A percentile compares a stretch with the other conserved stretches of the same genome.
Conservation (phyloP, 805 yeast species). For the Candida sanyiensis region DNA sequence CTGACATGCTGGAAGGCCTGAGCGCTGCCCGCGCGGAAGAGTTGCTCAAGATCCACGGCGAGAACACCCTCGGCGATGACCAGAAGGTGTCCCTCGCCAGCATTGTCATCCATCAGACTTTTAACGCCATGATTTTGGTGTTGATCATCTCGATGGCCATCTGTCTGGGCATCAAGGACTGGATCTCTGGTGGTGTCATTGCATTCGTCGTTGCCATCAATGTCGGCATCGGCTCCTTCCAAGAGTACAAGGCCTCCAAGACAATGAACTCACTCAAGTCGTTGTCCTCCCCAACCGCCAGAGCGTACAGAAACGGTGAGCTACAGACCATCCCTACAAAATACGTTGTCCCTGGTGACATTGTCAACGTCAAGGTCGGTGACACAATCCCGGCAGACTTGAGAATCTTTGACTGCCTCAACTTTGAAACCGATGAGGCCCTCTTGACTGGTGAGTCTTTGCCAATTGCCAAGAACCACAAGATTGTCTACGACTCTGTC, state of each 20-base stretch:
- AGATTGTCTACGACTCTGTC: conserved; percentile 33
- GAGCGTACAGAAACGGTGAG: conserved; percentile 56
- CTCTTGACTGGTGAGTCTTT: conserved; percentile 61
- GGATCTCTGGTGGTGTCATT: conserved; percentile 81
- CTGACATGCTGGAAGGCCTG: conserved; percentile 47
- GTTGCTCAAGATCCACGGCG: conserved; percentile 39
- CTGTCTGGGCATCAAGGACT: conserved; percentile 67
- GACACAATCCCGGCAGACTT: conserved; percentile 75
- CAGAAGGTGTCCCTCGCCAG: conserved; percentile 45
- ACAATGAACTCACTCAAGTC: conserved; percentile 71
- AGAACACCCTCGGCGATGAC: conserved; percentile 57
- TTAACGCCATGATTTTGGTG: conserved; percentile 76
- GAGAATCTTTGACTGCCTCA: conserved; percentile 50
- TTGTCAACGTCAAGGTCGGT: conserved; percentile 58
- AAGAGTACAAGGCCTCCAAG: conserved; percentile 69
- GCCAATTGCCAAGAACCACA: conserved; percentile 52
- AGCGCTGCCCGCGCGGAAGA: conserved; percentile 29
- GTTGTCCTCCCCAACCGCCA: conserved; percentile 65
- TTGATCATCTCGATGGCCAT: conserved; percentile 63
- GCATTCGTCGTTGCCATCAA: conserved; percentile 60
- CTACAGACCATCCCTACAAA: conserved; percentile 53
- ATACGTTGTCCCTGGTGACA: conserved; percentile 69
- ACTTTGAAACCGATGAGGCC: conserved; percentile 70
- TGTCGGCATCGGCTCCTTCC: conserved; percentile 60
- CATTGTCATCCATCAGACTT: conserved; percentile 60